These are phyloP conservation scores for Hordeum pubiflorum DNA, from an alignment of 202 grass and related monocot species.

Conservation along the genomic window DNA sequence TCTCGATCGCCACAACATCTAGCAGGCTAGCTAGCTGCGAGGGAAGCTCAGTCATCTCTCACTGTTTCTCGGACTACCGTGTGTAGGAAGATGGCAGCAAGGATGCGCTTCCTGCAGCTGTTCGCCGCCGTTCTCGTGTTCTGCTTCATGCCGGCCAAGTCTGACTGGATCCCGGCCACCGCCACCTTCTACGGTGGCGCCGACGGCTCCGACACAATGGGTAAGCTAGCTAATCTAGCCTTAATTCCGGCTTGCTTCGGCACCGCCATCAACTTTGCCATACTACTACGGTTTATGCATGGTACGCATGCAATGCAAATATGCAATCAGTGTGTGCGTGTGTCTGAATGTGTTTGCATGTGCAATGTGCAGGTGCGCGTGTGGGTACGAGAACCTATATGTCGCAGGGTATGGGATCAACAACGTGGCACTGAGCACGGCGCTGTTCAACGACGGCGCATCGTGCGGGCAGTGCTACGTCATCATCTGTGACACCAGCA, in stretches of 20 bases:
- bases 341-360: background rate
- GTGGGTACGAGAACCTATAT: constrained; percentile 67
- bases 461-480: constrained; percentile 65
- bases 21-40: too few species aligned
- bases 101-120: background rate
- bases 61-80: too few species aligned
- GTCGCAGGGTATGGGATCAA: constrained; percentile 39
- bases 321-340: background rate
- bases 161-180: background rate
- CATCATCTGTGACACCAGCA: constrained; percentile 38
- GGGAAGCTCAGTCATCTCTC: too few species aligned
- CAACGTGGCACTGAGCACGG: constrained; percentile 58
- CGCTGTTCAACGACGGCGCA: constrained; percentile 65
- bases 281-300: too few species aligned
- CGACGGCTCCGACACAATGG: background rate
- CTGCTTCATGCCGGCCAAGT: background rate
- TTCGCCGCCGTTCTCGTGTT: background rate
- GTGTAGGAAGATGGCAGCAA: background rate
- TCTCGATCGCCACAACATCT: too few species aligned
- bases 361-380: constrained; percentile 15
- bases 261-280: background rate
- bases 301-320: too few species aligned
- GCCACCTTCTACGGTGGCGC: background rate
- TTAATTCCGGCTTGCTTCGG: background rate
- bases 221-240: background rate